Conservation (phyloP, 306 rosid species). For the Medicago truncatula region DNA sequence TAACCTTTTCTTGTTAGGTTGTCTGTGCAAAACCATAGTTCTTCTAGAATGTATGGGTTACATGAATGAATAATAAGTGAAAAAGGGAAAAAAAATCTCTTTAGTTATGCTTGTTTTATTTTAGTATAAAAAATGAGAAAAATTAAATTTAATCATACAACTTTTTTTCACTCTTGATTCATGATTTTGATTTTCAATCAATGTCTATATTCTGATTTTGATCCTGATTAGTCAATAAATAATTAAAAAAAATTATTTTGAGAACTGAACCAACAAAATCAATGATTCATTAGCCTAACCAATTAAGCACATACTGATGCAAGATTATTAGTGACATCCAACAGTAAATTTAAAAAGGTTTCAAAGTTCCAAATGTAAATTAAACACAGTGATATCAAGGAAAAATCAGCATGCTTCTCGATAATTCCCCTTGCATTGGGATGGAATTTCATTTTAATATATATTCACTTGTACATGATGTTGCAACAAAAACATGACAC, state of each 20-base stretch:
- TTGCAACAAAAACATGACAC: conserved; percentile 2
- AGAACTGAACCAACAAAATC: not conserved
- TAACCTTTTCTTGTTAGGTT: not conserved
- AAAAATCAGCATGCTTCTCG: not conserved
- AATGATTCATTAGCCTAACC: not conserved
- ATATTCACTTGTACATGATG: conserved; percentile 8
- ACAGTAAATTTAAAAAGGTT: not conserved
- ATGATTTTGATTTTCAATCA: not conserved
- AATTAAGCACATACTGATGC: not conserved
- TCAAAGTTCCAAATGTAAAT: not conserved
- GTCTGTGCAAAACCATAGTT: too few species aligned
- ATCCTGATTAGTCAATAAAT: not conserved
- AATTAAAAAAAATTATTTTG: not conserved
- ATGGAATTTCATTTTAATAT: not conserved
- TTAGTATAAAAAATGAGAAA: not conserved
- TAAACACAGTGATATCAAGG: not conserved
- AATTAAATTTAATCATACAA: not conserved
- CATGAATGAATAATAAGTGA: not conserved
- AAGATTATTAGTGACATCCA: not conserved
- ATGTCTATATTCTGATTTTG: not conserved
- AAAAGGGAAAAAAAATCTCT: not conserved
- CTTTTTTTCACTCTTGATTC: not conserved
- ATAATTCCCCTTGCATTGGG: not conserved
- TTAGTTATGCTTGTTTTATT: not conserved
- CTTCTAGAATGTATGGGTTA: not conserved